Base-by-base conservation (phyloP, 1,284 basidiomycete species). In the Puccinia coronata region DNA sequence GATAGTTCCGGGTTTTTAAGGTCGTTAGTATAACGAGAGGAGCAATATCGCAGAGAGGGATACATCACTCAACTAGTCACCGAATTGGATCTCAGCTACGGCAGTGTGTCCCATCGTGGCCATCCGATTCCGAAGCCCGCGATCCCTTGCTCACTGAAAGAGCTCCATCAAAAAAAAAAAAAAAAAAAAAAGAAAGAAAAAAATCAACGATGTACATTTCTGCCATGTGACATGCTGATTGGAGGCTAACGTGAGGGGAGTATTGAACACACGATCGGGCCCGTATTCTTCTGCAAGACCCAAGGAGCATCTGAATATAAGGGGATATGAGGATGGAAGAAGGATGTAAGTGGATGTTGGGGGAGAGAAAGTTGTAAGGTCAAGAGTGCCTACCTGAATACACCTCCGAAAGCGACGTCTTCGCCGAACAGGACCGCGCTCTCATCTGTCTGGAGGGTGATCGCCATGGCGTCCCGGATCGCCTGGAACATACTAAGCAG, bases 281-380 rank as follows among this genome's bases (percentile, higher is more conserved):
- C 94, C 95, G 85, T 95, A 98, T 86, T 96, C 93, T 85, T 97
- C 95, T 31, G 93, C 92, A 53, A 98, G 89, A 18, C 95, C 95
- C 91, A 94, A 86, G 28, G 79, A 71, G 28, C 79, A 80, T 67
- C 79, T 80, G n/a, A n/a, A 57, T 55, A 39, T 2, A 28, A 47
- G 25, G 92, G 83, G 92, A 94, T n/a, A n/a, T n/a, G 81, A 95
- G 89, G 85, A 98, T 97, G 3, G 97, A 95, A 8, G 95, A 95
- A 23, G 95, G 95, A n/a, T n/a, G 83, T 96, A 96, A 6, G 20
- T 41, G 3, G n/a, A 31, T 41, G 63, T 18, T 47, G 36, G 28
- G 5, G 1, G 49, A 20, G 49, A 9, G 28, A 20, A 11, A 9
- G 2, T 55, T 18, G 25, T 14, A 11, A 43, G 11, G 5, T 28